phyloP scores from a whole-genome alignment of 78 protist genomes.

The Dictyostelium capitatum region DNA sequence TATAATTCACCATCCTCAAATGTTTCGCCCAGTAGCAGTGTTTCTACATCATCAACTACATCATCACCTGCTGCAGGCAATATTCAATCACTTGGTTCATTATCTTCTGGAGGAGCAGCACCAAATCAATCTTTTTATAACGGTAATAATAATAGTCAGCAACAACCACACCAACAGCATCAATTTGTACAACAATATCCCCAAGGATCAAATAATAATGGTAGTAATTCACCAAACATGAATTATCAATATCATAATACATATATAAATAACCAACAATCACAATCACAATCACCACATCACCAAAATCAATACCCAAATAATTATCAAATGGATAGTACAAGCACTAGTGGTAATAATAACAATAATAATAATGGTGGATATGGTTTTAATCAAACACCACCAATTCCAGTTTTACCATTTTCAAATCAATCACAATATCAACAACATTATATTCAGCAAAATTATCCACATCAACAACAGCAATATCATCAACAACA shows the following conservation, averaged over 20 bases:
- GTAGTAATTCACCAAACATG: too few relatives aligned
- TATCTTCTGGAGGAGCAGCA: background rate
- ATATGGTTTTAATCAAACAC: background rate
- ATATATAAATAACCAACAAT: too few relatives aligned
- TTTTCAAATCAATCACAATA: background rate
- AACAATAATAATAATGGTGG: background rate
- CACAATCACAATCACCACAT: too few relatives aligned
- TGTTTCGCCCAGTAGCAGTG: background rate
- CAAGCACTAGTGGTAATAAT: background rate
- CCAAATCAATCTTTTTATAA: background rate
- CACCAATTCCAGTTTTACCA: constrained; percentile 1
- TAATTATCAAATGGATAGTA: background rate
- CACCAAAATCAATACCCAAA: background rate
- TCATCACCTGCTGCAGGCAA: constrained; percentile 4
- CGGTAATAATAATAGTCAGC: background rate
- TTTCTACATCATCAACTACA: background rate
- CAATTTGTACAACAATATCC: background rate
- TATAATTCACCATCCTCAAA: constrained; percentile 3
- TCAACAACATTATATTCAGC: background rate
- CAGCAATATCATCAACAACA: too few relatives aligned
- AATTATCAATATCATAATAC: too few relatives aligned
- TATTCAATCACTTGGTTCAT: background rate
- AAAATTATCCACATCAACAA: background rate
- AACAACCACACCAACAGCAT: constrained; percentile 1
- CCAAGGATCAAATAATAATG: background rate